Base-by-base conservation (phyloP, 495 filamentous ascomycete genomes). In the Darksidea phi region DNA sequence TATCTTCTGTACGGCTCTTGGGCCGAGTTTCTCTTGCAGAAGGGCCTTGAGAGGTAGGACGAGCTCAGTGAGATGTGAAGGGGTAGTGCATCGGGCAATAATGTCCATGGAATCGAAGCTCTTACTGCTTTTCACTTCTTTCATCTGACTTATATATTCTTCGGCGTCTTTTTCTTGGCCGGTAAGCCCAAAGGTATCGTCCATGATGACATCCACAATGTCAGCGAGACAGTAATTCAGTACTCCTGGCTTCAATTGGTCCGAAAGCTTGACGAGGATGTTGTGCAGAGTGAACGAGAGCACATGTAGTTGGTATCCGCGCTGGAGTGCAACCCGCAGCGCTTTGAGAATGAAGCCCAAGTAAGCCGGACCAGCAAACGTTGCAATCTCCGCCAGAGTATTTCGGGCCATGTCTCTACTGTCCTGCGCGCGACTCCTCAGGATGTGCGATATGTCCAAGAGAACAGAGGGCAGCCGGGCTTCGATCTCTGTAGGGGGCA, bases 41-140 rank as follows among this genome's bases (percentile, higher is more conserved):
- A 97, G 77, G 6, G 82, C 71, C 65, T 89, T 88, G 45, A 97
- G 75, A 6, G 94, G 94, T 46, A 77, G 77, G 57, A 95, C 77
- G 20, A 98, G 81, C 25, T 85, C 81, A 4, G 83, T 82, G n/a
- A 98, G 81, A 52, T 85, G 82, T 34, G 73, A 77, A 34, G 96
- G 76, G 11, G 90, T 90, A 7, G 90, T 84, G 46, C 83, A 88
- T 71, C 85, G 87, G 21, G 94, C 87, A 54, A 97, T 79, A 54
- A 97, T 78, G 68, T 97, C 94, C 89, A 97, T 96, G 3, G 95
- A 95, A 67, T 97, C 94, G 65, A 88, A 95, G 69, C 91, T 96
- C 76, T 96, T 97, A 78, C 88, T 97, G 69, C 88, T 91, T 77
- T 96, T 97, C 18, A 97, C 87, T 76, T 99, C 94, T 74, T 90